Percentiles rank a stretch among this genome's conserved stretches.
phyloP scores from a whole-genome alignment of 805 yeast genomes.

The Kurtzmaniella cleridarum region DNA sequence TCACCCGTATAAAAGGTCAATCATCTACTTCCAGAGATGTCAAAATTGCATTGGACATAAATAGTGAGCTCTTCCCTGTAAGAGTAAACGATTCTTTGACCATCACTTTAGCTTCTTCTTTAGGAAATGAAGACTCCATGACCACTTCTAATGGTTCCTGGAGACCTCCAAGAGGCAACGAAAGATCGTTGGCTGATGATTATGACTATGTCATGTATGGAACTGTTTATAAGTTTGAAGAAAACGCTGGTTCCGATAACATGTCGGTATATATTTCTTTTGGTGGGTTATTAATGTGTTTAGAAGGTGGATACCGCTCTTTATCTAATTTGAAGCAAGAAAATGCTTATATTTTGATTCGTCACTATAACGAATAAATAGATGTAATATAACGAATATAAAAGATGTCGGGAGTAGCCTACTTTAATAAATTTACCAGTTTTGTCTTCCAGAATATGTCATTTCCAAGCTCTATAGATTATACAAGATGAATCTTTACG shows the following conservation, averaged over 20 bases:
- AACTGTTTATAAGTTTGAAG: constrained; percentile 94
- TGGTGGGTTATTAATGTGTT: constrained; percentile 89
- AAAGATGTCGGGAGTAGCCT: neutral
- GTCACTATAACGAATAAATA: constrained; percentile 47
- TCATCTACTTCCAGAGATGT: constrained; percentile 79
- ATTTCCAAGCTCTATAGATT: too few species aligned
- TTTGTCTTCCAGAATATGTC: too few species aligned
- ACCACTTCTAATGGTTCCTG: constrained; percentile 57
- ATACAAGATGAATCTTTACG: too few species aligned
- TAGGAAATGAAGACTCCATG: constrained; percentile 45
- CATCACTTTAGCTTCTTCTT: constrained; percentile 75
- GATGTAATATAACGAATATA: constrained; percentile 1
- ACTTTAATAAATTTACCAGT: too few species aligned
- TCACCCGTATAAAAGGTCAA: constrained; percentile 80
- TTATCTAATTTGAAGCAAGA: constrained; percentile 89
- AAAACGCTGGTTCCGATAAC: constrained; percentile 56
- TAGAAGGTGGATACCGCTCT: constrained; percentile 92
- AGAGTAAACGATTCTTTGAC: constrained; percentile 71
- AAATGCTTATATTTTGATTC: constrained; percentile 82
- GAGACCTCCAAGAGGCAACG: constrained; percentile 82
- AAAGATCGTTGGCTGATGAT: constrained; percentile 87
- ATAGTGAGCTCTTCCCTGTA: constrained; percentile 88
- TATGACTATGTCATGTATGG: constrained; percentile 98
- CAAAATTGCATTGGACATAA: constrained; percentile 81
- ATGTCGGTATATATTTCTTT: constrained; percentile 91